Evolutionary conservation across 1,139 yeast genomes (phyloP).

Genomic region (Yamadazyma atmosphaerica): DNA sequence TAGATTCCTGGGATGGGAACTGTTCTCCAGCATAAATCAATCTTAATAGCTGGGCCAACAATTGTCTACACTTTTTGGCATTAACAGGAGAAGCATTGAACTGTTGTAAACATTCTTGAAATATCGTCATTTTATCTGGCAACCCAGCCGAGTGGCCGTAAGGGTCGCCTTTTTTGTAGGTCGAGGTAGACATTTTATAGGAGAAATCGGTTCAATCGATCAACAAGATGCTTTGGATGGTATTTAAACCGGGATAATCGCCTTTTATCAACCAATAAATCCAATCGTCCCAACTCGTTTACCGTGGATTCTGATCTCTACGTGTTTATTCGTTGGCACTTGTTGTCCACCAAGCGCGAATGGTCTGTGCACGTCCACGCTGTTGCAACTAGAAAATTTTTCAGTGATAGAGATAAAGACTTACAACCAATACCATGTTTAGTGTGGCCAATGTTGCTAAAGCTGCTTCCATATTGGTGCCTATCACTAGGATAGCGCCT

Average conservation of each 20-base stretch:
- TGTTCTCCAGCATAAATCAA: conserved; percentile 80
- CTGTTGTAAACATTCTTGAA: conserved; percentile 91
- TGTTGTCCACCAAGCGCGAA: neutral
- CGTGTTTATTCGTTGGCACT: neutral
- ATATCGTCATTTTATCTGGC: conserved; percentile 96
- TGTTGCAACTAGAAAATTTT: neutral
- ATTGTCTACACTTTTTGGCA: conserved; percentile 79
- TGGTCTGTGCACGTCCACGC: neutral
- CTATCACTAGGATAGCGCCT: no score
- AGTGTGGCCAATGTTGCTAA: neutral
- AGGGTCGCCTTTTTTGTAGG: conserved; percentile 85
- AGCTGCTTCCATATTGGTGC: no score
- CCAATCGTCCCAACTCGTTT: no score
- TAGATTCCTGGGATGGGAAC: conserved; percentile 88
- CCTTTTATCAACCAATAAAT: no score
- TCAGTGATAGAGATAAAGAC: no score
- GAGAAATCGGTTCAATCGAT: no score
- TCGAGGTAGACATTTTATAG: conserved; percentile 61
- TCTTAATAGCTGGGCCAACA: conserved; percentile 72
- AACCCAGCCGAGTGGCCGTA: conserved; percentile 50
- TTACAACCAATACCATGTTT: neutral
- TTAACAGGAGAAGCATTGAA: conserved; percentile 92
- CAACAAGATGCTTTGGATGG: conserved; percentile 9
- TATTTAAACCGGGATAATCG: no score
- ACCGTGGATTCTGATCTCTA: neutral